Evolutionary conservation across 2,329 filamentous ascomycete genomes (phyloP).

Genomic region (Xylaria sp.): DNA sequence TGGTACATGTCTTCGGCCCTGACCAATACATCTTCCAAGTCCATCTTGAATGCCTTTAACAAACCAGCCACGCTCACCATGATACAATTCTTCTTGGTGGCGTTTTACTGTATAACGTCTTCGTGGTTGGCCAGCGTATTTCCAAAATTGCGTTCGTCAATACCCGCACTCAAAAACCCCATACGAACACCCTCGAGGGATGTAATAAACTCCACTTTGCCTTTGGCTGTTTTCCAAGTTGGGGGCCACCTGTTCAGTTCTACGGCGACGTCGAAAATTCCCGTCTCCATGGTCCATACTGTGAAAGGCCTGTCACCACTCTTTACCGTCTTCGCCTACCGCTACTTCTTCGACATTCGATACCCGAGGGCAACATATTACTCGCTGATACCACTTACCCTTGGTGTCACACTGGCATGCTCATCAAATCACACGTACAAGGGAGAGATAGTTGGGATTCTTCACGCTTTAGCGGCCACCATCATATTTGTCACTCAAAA

Average conservation of each 20-base stretch:
- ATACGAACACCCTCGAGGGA: constrained; percentile 84
- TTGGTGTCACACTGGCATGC: constrained; percentile 96
- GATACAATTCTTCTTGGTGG: constrained; percentile 93
- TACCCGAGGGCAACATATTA: constrained; percentile 90
- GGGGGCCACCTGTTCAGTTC: constrained; percentile 93
- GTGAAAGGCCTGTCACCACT: constrained; percentile 97
- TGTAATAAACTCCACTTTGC: constrained; percentile 87
- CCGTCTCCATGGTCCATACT: constrained; percentile 96
- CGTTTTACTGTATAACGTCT: constrained; percentile 83
- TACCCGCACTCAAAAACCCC: constrained; percentile 85
- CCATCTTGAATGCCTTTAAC: constrained; percentile 90
- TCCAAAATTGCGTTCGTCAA: constrained; percentile 73
- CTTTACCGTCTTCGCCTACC: constrained; percentile 94
- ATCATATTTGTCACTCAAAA: constrained; percentile 98
- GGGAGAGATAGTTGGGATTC: constrained; percentile 88
- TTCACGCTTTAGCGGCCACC: constrained; percentile 89
- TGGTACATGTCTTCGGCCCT: constrained; percentile 97
- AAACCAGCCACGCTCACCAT: constrained; percentile 92
- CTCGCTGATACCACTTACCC: constrained; percentile 87
- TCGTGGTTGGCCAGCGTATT: constrained; percentile 80
- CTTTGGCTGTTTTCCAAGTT: constrained; percentile 91
- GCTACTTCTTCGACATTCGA: constrained; percentile 85
- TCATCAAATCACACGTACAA: constrained; percentile 82
- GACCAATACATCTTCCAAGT: constrained; percentile 97
- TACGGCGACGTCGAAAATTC: constrained; percentile 92